A percentile compares a stretch with the other conserved stretches of the same genome.
Evolutionary conservation across 495 filamentous ascomycete genomes (phyloP).

Genomic region (Podospora conica): DNA sequence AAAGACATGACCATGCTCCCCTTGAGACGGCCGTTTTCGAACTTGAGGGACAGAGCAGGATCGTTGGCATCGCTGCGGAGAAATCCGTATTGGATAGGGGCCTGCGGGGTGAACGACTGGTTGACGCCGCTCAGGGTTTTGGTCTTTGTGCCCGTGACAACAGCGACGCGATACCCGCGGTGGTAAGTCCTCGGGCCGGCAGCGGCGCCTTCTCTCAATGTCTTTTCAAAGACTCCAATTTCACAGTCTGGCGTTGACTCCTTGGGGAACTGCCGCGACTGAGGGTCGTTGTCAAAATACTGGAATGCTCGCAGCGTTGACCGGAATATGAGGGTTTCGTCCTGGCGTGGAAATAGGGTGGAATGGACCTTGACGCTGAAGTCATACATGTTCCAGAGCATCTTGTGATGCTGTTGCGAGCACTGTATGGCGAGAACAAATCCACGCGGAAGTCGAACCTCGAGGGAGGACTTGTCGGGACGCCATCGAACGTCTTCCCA

Average conservation of each 20-base stretch:
- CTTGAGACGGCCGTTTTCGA: constrained; percentile 57
- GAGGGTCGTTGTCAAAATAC: constrained; percentile 62
- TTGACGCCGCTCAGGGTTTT: constrained; percentile 69
- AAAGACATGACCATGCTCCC: constrained; percentile 70
- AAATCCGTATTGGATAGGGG: constrained; percentile 67
- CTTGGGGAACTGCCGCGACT: constrained; percentile 61
- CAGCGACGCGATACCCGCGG: constrained; percentile 65
- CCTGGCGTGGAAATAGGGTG: constrained; percentile 55
- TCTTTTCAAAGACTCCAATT: constrained; percentile 65
- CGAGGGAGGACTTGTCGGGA: constrained; percentile 51
- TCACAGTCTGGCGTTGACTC: constrained; percentile 65
- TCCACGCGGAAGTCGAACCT: constrained; percentile 60
- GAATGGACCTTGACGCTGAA: constrained; percentile 67
- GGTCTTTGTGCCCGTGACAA: constrained; percentile 67
- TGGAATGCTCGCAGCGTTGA: constrained; percentile 61
- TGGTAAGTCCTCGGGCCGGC: constrained; percentile 63
- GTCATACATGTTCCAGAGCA: constrained; percentile 72
- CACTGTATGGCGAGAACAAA: constrained; percentile 64
- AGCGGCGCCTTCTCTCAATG: constrained; percentile 54
- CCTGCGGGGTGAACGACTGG: constrained; percentile 52
- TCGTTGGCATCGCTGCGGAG: constrained; percentile 59
- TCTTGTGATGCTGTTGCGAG: constrained; percentile 65
- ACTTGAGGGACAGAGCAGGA: constrained; percentile 61
- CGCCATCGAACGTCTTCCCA: constrained; percentile 82
- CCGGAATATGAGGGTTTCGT: constrained; percentile 62